Percentiles rank a stretch among this genome's conserved stretches.
Conservation (phyloP, 1,284 basidiomycete species). For the Malassezia brasiliensis region DNA sequence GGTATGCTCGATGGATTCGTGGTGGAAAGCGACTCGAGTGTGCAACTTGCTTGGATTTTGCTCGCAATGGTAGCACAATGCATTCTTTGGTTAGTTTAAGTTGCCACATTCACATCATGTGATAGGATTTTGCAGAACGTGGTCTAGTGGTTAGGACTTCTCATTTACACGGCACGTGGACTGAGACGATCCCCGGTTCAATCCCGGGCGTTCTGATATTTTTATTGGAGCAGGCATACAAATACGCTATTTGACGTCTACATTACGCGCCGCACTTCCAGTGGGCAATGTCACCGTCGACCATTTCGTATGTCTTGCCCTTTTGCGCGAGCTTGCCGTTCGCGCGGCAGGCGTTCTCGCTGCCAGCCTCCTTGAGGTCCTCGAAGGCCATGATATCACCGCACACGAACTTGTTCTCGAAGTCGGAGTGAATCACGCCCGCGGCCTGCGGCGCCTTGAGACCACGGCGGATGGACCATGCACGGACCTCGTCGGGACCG, state of each 20-base stretch:
- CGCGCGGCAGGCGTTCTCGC: conserved; percentile 82
- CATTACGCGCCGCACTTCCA: conserved; percentile 26
- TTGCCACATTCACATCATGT: too few species aligned
- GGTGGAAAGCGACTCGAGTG: too few species aligned
- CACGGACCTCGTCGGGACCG: conserved; percentile 85
- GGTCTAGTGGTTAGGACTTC: conserved; percentile 22
- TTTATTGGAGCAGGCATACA: not conserved
- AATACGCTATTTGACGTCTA: not conserved
- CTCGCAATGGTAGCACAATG: too few species aligned
- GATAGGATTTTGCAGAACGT: conserved; percentile 13
- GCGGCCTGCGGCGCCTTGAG: conserved; percentile 94
- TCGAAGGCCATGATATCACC: conserved; percentile 93
- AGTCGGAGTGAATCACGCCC: conserved; percentile 92
- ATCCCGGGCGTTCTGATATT: conserved; percentile 22
- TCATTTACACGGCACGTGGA: conserved; percentile 16
- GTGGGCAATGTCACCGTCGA: conserved; percentile 44
- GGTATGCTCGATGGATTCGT: too few species aligned
- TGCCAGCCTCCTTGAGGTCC: conserved; percentile 83
- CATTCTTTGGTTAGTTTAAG: too few species aligned
- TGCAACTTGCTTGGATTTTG: not conserved
- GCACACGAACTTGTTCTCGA: conserved; percentile 98
- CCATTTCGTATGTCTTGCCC: conserved; percentile 80
- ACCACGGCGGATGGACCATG: conserved; percentile 91
- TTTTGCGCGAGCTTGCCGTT: conserved; percentile 92
- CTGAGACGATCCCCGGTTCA: conserved; percentile 23